Percentiles rank a stretch among this genome's conserved stretches.
Conservation (phyloP, 306 rosid species). For the Cucurbita argyrosperma region DNA sequence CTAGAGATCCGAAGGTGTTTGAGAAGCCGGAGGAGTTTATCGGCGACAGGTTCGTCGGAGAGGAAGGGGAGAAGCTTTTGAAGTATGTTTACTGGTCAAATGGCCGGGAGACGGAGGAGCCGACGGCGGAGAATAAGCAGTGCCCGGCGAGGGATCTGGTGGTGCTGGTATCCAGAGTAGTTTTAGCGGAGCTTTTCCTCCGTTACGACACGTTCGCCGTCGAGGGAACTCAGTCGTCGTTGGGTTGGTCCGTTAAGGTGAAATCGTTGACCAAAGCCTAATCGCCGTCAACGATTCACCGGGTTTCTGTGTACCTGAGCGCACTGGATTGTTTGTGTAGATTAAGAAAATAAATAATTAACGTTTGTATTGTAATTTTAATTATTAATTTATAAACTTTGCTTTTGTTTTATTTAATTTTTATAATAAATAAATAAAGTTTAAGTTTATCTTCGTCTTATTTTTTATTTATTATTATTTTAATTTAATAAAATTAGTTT, state of each 20-base stretch:
- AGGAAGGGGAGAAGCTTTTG: constrained; percentile 28
- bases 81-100: constrained; percentile 50
- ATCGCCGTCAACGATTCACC: not conserved
- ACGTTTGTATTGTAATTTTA: too few relatives aligned
- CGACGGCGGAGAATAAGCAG: constrained; percentile 40
- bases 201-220: constrained; percentile 34
- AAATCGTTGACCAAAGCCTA: constrained; percentile 18
- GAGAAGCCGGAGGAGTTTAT: constrained; percentile 33
- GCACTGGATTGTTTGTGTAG: not conserved
- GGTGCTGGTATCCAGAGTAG: constrained; percentile 26
- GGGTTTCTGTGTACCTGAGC: not conserved
- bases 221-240: constrained; percentile 13
- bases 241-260: constrained; percentile 33
- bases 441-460: not conserved
- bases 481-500: too few relatives aligned
- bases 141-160: constrained; percentile 47
- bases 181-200: constrained; percentile 51
- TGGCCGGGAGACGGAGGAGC: constrained; percentile 37
- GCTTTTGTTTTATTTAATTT: not conserved
- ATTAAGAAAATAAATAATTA: too few relatives aligned
- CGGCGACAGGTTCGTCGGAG: constrained; percentile 17
- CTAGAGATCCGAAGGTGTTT: constrained; percentile 45
- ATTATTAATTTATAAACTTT: not conserved
- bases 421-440: not conserved
- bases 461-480: not conserved